Base-by-base conservation (phyloP, 805 yeast species). In the Candida gorgasii region DNA sequence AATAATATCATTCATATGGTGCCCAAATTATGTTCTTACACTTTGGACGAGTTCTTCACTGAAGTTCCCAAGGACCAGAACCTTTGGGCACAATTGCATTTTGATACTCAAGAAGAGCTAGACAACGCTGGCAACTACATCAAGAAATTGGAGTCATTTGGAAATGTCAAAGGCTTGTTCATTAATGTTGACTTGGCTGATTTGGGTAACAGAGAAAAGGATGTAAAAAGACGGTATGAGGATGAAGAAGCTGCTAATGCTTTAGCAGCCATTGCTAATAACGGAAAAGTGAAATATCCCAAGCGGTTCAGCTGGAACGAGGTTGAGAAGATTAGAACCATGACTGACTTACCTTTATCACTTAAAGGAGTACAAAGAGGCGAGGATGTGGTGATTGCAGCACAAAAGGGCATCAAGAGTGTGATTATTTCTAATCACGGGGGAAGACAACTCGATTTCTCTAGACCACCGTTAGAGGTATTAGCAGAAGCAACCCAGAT, bases 361-460 rank as follows among this genome's bases (percentile, higher is more conserved):
- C 62, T 73, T 15, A 88, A 88, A 59, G 96, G 96, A 44, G 82
- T 88, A 16, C 95, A 86, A 62, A 68, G 90, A 23, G 79, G 78
- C 35, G 93, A 85, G 49, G 96, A 89, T 57, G 89, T 86, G 0
- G 59, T 86, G 13, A 62, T 66, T 51, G 96, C 96, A 0, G 80
- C 79, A 7, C 82, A 85, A 50, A 61, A 72, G 49, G 93, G 93
- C 3, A 75, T 78, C 19, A 76, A 80, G 26, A 95, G 90, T 32
- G 83, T 88, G 14, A 86, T 89, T 4, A 54, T 88, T 37, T 86
- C 95, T 1, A 88, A 88, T 58, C 96, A 88, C 62, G 96, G 96
- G 47, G 96, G 96, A 37, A 73, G 96, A 47, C 96, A 88, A 63
- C 67, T 88, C 44, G 96, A 88, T 64, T 85, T 79, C 54, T 73